A percentile compares a stretch with the other conserved stretches of the same genome.
Evolutionary conservation across 2,329 filamentous ascomycete genomes (phyloP).

Genomic region (Ceratocystis ficicola): DNA sequence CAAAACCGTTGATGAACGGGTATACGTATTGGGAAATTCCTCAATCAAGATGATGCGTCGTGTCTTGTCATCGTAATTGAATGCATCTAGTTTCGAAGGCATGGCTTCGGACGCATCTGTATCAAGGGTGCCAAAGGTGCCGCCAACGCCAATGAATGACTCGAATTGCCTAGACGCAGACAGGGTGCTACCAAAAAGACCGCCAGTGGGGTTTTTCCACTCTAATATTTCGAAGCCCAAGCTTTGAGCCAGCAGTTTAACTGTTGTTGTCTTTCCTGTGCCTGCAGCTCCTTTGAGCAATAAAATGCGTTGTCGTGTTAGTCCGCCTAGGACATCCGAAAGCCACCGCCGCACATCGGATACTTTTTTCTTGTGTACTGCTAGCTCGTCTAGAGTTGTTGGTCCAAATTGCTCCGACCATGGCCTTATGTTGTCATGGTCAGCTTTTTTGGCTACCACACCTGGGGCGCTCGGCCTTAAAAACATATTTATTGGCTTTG

Average conservation of each 20-base stretch:
- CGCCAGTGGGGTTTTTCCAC: conserved; percentile 73
- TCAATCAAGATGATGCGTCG: conserved; percentile 59
- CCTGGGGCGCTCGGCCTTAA: conserved; percentile 32
- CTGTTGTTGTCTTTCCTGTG: conserved; percentile 81
- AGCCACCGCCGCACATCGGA: conserved; percentile 76
- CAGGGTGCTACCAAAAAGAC: conserved; percentile 47
- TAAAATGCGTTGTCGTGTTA: conserved; percentile 57
- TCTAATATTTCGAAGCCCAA: conserved; percentile 68
- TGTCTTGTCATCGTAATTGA: conserved; percentile 20
- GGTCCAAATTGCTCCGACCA: conserved; percentile 85
- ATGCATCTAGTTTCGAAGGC: background rate
- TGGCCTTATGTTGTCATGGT: conserved; percentile 50
- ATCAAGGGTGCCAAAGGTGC: conserved; percentile 64
- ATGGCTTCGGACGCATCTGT: conserved; percentile 23
- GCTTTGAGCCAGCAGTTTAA: conserved; percentile 65
- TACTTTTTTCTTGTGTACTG: conserved; percentile 91
- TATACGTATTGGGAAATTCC: conserved; percentile 69
- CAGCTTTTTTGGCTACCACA: conserved; percentile 23
- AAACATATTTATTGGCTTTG: conserved; percentile 40
- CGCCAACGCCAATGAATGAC: conserved; percentile 74
- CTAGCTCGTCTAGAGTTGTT: conserved; percentile 63
- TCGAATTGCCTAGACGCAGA: conserved; percentile 75
- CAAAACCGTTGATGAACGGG: conserved; percentile 50
- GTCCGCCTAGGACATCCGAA: conserved; percentile 56
- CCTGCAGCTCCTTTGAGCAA: conserved; percentile 84